phyloP scores from a whole-genome alignment of 106 monocot genomes.

The Allium sativum region DNA sequence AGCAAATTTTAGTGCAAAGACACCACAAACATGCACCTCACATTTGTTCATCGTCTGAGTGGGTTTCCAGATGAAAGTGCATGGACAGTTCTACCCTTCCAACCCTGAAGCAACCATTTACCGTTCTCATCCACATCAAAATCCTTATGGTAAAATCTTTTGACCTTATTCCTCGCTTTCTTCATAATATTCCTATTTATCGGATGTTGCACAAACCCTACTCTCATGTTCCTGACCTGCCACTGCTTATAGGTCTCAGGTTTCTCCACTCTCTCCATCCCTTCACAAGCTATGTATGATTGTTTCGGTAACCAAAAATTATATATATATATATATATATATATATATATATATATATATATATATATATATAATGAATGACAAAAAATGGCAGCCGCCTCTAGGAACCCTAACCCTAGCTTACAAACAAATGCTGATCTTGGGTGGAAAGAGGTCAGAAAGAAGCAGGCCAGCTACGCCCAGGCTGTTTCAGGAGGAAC shows the following conservation, averaged over 20 bases:
- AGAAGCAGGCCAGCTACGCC: too few relatives aligned
- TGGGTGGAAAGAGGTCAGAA: too few relatives aligned
- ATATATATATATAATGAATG: too few relatives aligned
- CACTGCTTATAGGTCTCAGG: constrained; percentile 55
- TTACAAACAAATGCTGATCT: too few relatives aligned
- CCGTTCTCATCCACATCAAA: constrained; percentile 30
- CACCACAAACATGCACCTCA: too few relatives aligned
- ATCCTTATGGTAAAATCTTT: constrained; percentile 33
- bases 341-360: too few relatives aligned
- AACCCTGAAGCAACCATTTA: constrained; percentile 40
- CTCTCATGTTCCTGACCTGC: constrained; percentile 40
- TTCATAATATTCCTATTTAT: constrained; percentile 18
- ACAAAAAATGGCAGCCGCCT: too few relatives aligned
- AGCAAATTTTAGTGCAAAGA: too few relatives aligned
- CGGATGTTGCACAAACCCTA: constrained; percentile 30
- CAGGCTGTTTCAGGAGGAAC: too few relatives aligned
- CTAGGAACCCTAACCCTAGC: too few relatives aligned
- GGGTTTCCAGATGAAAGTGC: constrained; percentile 36
- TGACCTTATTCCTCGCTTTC: constrained; percentile 27
- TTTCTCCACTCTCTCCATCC: constrained; percentile 44
- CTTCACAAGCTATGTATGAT: constrained; percentile 53
- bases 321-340: too few relatives aligned
- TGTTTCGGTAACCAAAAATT: too few relatives aligned
- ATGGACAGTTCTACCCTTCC: constrained; percentile 45
- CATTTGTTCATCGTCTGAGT: not conserved